Evolutionary conservation across 768 basidiomycete species (phyloP), one percentile per base, ranked within the genome.

Genomic region (Termitomyces sp.): DNA sequence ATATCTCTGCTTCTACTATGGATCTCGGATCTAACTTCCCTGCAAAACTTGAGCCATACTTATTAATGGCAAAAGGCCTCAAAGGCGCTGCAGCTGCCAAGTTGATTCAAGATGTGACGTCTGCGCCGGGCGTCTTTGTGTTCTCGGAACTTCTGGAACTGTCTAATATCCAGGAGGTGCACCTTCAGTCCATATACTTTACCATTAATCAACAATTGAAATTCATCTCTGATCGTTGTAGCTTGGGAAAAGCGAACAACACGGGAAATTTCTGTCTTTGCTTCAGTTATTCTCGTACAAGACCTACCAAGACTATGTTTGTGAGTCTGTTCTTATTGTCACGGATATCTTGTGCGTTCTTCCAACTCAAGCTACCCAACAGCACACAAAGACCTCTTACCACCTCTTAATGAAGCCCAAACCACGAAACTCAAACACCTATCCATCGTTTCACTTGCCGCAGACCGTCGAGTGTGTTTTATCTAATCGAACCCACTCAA

Each of bases 41-140:
- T 5, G 76, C 84, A 16, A 91, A 88, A 64, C 79, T 94, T 12
- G 94, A 98, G 73, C 93, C 94, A 0, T 97, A 90, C 72, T 70
- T 97, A 44, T 82, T 98, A 59, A 92, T 98, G 75, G 92, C 88
- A 4, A 94, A 95, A 69, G 90, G 91, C 0, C 83, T 90, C 10
- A 95, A 92, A 67, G 96, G 96, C 1, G 93, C 93, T 0, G 92
- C 90, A 0, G 94, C 94, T 0, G 94, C 92, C 6, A 94, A 95
- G 68, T 82, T 95, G 56, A 74, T 95, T 32, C 80, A 85, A 65
- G 89, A 97, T 67, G 95, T 87, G 55, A 94, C 89, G 26, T 82
- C 90, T 45, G 92, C 95, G 0, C 86, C 88, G 16, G 95, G 94
- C 10, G 90, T 97, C 47, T 96, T 91, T 69, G 90, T 94, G 58